Conservation (phyloP, 805 yeast species). For the Candida koratica region DNA sequence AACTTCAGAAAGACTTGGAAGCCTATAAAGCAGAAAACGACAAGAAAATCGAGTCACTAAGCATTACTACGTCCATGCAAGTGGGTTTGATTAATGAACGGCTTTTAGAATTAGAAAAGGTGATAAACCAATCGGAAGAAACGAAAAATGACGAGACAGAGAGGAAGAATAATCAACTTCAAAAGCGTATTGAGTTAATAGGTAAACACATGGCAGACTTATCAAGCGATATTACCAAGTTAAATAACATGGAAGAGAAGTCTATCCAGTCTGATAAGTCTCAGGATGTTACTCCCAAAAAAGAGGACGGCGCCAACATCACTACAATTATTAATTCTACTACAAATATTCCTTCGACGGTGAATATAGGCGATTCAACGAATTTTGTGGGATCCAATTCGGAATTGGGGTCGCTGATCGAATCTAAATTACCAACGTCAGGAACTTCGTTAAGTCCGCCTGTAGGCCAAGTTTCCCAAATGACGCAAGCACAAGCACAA, state of each 20-base stretch:
- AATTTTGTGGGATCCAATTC: conserved; percentile 1
- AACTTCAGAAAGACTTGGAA: conserved; percentile 16
- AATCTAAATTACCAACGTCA: background rate
- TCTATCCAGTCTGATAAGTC: background rate
- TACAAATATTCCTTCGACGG: conserved; percentile 4
- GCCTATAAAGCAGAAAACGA: conserved; percentile 18
- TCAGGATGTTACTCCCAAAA: background rate
- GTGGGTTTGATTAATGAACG: conserved; percentile 13
- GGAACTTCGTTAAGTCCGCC: conserved; percentile 1
- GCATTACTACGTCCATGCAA: conserved; percentile 13
- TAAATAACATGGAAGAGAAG: conserved; percentile 5
- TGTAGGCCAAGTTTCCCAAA: background rate
- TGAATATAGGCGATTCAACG: conserved; percentile 3
- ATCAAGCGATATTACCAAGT: conserved; percentile 14
- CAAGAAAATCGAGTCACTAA: conserved; percentile 22
- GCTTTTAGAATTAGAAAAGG: conserved; percentile 9
- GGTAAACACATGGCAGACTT: conserved; percentile 17
- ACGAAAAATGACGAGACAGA: background rate
- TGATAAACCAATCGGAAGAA: background rate
- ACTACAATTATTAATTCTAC: conserved; percentile 1
- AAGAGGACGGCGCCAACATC: background rate
- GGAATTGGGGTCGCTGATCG: background rate
- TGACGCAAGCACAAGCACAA: conserved; percentile 8
- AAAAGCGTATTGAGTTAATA: conserved; percentile 13
- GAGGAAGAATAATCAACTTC: conserved; percentile 6